These are phyloP conservation scores for Thyridium curvatum DNA, from an alignment of 2,329 filamentous ascomycete species.

Conservation along the genomic window DNA sequence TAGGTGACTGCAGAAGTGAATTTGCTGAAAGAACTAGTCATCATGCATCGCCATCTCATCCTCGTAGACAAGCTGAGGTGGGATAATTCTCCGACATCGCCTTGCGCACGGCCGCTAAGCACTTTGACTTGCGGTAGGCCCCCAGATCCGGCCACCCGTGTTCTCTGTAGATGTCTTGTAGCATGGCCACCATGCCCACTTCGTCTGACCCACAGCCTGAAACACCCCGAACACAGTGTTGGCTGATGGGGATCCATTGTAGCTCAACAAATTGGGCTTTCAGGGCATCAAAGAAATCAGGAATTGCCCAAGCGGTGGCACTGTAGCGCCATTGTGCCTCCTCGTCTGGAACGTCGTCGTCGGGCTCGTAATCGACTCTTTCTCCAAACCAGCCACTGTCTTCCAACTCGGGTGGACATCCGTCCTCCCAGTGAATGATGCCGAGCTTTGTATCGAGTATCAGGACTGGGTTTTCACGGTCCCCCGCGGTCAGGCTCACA, in stretches of 20 bases:
- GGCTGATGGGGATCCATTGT: slow-evolving; percentile 12
- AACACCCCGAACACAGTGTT: background rate
- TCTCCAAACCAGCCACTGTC: background rate
- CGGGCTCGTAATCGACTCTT: slow-evolving; percentile 9
- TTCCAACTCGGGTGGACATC: slow-evolving; percentile 2
- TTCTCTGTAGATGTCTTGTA: slow-evolving; percentile 19
- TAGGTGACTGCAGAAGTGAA: too few species aligned
- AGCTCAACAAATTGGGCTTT: slow-evolving; percentile 15
- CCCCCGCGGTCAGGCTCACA: slow-evolving; percentile 6
- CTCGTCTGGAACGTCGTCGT: slow-evolving; percentile 13
- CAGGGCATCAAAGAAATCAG: slow-evolving; percentile 18
- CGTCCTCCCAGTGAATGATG: slow-evolving; percentile 7
- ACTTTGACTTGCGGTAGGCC: slow-evolving; percentile 20
- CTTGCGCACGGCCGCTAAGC: slow-evolving; percentile 5
- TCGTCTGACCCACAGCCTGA: background rate
- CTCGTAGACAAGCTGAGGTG: too few species aligned
- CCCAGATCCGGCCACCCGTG: slow-evolving; percentile 23
- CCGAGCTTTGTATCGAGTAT: slow-evolving; percentile 9
- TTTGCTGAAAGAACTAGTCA: too few species aligned
- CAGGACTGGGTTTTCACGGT: slow-evolving; percentile 1
- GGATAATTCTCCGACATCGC: slow-evolving; percentile 1
- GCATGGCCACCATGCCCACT: slow-evolving; percentile 9
- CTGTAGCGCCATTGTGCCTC: slow-evolving; percentile 17
- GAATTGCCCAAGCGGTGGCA: slow-evolving; percentile 14
- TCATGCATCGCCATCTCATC: too few species aligned